These are phyloP conservation scores for Inosperma sp. DNA, from an alignment of 768 basidiomycete species.

Conservation along the genomic window DNA sequence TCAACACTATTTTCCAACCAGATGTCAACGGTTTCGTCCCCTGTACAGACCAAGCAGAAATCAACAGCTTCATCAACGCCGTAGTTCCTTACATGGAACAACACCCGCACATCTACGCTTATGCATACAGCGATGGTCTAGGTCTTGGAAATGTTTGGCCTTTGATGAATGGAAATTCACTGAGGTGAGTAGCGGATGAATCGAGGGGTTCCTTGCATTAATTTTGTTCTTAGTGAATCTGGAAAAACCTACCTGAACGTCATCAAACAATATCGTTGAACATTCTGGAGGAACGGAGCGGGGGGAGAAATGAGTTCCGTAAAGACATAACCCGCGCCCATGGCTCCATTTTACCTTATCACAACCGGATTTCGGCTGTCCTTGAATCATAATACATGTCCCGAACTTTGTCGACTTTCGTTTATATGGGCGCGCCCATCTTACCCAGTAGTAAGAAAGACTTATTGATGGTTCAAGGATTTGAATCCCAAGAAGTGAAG, in stretches of 20 bases:
- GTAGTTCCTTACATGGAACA: conserved; percentile 38
- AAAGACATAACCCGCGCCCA: too few relatives aligned
- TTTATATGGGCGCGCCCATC: too few relatives aligned
- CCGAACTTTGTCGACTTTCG: too few relatives aligned
- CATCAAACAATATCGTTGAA: conserved; percentile 36
- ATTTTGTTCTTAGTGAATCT: conserved; percentile 29
- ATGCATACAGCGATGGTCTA: conserved; percentile 45
- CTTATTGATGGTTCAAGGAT: too few relatives aligned
- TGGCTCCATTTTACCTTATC: too few relatives aligned
- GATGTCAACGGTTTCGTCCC: conserved; percentile 38
- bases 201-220: neutral
- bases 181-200: conserved; percentile 29
- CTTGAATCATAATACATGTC: too few relatives aligned
- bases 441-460: too few relatives aligned
- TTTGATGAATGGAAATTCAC: conserved; percentile 31
- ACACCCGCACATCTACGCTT: conserved; percentile 36
- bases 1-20: conserved; percentile 16
- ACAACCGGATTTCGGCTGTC: too few relatives aligned
- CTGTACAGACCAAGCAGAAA: conserved; percentile 41
- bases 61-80: conserved; percentile 38
- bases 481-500: too few relatives aligned
- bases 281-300: neutral
- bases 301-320: too few relatives aligned
- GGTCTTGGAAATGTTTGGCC: conserved; percentile 47
- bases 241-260: conserved; percentile 39